phyloP scores from a whole-genome alignment of 1,139 yeast species.

The Geotrichum klebahnii region DNA sequence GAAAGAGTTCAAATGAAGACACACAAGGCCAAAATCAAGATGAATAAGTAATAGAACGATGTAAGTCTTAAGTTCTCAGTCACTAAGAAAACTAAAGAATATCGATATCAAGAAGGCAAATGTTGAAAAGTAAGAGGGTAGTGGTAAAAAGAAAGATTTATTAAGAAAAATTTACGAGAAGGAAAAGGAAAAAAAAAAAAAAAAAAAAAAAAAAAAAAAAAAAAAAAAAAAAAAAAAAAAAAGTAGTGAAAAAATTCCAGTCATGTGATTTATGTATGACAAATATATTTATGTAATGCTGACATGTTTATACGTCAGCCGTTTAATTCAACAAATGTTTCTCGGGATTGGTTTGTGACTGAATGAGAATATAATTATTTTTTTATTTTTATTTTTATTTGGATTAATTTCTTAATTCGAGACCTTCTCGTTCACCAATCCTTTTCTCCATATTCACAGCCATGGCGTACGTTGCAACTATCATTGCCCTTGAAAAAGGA shows the following conservation, averaged over 20 bases:
- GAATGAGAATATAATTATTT: no score
- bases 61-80: no score
- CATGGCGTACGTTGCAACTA: slow-evolving; percentile 30
- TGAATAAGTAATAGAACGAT: no score
- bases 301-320: no score
- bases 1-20: neutral
- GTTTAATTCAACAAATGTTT: no score
- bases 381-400: no score
- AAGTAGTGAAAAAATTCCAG: neutral
- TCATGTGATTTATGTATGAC: neutral
- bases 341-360: no score
- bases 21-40: neutral
- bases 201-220: neutral
- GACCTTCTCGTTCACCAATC: no score
- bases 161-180: neutral
- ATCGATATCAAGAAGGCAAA: no score
- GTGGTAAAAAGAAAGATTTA: neutral
- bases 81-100: no score
- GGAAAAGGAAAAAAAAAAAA: neutral
- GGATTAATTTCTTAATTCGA: neutral
- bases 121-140: no score
- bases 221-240: neutral
- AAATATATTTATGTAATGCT: neutral
- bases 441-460: neutral
- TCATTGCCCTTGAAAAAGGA: slow-evolving; percentile 27